Evolutionary conservation across 345 rosid species (phyloP), one percentile per base, ranked within the genome.

Genomic region (Eucalyptus virginea): DNA sequence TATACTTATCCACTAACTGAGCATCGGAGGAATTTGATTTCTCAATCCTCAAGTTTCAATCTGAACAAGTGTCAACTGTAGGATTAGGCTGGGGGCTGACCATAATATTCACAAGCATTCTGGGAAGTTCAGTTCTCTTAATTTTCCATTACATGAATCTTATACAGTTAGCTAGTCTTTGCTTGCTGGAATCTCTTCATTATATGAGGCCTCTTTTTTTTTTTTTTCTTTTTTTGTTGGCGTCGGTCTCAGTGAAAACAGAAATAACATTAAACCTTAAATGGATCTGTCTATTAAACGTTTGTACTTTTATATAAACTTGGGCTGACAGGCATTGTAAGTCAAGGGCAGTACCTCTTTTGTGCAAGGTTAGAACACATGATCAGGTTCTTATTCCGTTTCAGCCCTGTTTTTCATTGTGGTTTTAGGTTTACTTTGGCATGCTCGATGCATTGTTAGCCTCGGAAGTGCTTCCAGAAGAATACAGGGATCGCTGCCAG

Each of bases 391-490:
- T 77, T 47, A 77, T 77, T 19, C 83, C 7, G 83, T 77, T 77
- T 77, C 83, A 77, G 42, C 3, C 5, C 56, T 81, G 47, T 54
- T 9, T 81, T 40, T 87, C 67, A 34, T 1, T 87, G 40, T 67
- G 87, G 89, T n/a, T n/a, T 62, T 92, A 97, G 99, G 98, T 97
- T 65, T 98, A 97, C 94, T 97, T 98, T 45, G 99, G 99, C 89
- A 97, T 97, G 98, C 98, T 98, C 88, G 98, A 98, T 86, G 97
- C 98, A 16, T 89, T 98, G 89, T 92, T 97, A 93, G 98, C 97
- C 87, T 91, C 96, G 9, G 98, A 97, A 93, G 98, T 93, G 91
- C 98, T 97, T 90, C 99, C 99, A 80, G 97, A 95, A 90, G 99
- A 98, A 91, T 97, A 94, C 88, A 93, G 92, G 90, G 92, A 95